A percentile compares a stretch with the other conserved stretches of the same genome.
phyloP scores from a whole-genome alignment of 202 grass and related monocot species.

The Elaeis oleifera region DNA sequence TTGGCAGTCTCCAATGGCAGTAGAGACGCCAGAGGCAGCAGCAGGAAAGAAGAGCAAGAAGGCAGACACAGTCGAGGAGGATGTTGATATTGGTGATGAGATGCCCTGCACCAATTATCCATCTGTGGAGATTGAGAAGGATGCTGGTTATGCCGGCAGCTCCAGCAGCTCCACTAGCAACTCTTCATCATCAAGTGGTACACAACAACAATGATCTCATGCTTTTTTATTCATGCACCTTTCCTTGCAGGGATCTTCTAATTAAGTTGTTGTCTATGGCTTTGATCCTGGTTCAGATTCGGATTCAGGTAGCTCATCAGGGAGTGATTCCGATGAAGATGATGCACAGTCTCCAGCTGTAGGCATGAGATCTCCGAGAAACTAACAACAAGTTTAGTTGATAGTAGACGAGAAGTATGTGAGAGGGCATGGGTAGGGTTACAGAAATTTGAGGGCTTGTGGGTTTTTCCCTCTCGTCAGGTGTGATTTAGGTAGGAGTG shows the following conservation, averaged over 20 bases:
- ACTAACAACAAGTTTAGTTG: slow-evolving; percentile 34
- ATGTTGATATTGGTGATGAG: slow-evolving; percentile 89
- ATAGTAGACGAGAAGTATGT: neutral
- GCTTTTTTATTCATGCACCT: too few species aligned
- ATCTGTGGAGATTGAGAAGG: slow-evolving; percentile 72
- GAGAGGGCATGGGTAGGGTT: too few species aligned
- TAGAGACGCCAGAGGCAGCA: neutral
- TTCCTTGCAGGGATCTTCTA: too few species aligned
- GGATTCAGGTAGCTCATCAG: slow-evolving; percentile 43
- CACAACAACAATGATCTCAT: neutral
- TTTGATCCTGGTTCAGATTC: slow-evolving; percentile 38
- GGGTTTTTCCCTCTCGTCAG: too few species aligned
- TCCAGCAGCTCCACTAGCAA: slow-evolving; percentile 61
- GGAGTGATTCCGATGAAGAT: slow-evolving; percentile 34
- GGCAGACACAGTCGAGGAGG: slow-evolving; percentile 56
- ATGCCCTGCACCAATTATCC: slow-evolving; percentile 61
- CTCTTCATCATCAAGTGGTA: slow-evolving; percentile 82
- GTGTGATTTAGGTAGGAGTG: too few species aligned
- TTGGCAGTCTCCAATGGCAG: slow-evolving; percentile 12
- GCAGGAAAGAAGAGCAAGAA: slow-evolving; percentile 23
- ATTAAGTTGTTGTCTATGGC: neutral
- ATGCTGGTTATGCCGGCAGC: slow-evolving; percentile 40
- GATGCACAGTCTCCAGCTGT: slow-evolving; percentile 27
- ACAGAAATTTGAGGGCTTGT: too few species aligned
- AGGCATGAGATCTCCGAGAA: slow-evolving; percentile 11